Percentiles rank a stretch among this genome's conserved stretches.
Evolutionary conservation across 192 early-diverging fungal species (phyloP).

Genomic region (Powellomyces hirtus): DNA sequence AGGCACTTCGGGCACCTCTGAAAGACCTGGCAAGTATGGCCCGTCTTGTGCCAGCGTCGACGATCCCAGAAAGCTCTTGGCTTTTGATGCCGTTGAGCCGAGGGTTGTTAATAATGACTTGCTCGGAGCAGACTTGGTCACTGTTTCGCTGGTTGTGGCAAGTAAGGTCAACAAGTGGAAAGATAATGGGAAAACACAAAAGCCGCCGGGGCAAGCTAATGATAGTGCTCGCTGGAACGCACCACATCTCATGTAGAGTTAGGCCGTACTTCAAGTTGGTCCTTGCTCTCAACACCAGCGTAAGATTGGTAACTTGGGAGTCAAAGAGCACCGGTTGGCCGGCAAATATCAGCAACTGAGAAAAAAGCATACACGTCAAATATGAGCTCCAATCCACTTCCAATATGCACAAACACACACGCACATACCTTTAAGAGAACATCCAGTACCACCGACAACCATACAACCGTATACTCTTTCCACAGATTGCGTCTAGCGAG

Average conservation of each 20-base stretch:
- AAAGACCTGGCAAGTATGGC: too few species aligned
- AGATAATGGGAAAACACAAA: too few species aligned
- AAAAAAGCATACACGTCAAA: neutral
- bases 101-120: too few species aligned
- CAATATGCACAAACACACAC: neutral
- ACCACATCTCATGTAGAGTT: neutral
- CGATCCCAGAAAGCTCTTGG: too few species aligned
- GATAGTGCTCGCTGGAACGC: too few species aligned
- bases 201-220: too few species aligned
- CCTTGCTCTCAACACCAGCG: neutral
- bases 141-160: too few species aligned
- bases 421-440: neutral
- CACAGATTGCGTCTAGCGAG: neutral
- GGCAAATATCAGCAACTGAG: neutral
- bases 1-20: too few species aligned
- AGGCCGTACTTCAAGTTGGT: neutral
- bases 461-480: neutral
- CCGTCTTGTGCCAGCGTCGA: too few species aligned
- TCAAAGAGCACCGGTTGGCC: constrained; percentile 6
- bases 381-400: neutral
- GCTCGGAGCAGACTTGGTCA: too few species aligned
- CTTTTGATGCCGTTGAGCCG: too few species aligned
- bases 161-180: too few species aligned
- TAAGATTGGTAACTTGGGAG: neutral
- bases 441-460: neutral